phyloP scores from a whole-genome alignment of 1,284 basidiomycete genomes.

The Neotropicomus parvogracilis region DNA sequence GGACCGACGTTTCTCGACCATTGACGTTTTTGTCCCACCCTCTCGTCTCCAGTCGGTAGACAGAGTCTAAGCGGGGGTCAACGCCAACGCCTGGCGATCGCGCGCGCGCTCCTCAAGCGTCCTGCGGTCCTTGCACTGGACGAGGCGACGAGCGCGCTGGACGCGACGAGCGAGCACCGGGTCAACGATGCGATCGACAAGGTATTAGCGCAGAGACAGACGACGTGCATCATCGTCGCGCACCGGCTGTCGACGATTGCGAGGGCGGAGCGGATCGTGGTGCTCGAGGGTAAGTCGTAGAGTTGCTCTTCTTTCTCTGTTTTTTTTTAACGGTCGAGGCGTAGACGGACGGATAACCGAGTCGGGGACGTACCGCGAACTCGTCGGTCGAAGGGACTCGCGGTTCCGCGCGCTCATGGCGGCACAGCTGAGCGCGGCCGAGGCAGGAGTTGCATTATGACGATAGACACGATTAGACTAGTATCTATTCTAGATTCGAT shows the following conservation, averaged over 20 bases:
- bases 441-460: conserved; percentile 14
- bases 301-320: too few species aligned
- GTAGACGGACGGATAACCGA: conserved; percentile 79
- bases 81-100: conserved; percentile 73
- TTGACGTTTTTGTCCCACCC: neutral
- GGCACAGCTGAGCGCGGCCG: conserved; percentile 68
- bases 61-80: conserved; percentile 74
- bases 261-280: conserved; percentile 79
- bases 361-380: conserved; percentile 76
- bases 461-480: conserved; percentile 12
- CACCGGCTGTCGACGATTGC: conserved; percentile 85
- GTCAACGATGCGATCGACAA: conserved; percentile 89
- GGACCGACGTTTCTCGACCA: too few species aligned
- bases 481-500: neutral
- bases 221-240: conserved; percentile 87
- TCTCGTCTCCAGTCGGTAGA: conserved; percentile 55
- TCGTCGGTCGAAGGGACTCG: conserved; percentile 66
- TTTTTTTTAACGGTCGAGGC: neutral
- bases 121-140: conserved; percentile 80
- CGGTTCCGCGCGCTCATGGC: conserved; percentile 84
- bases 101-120: conserved; percentile 80
- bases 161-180: conserved; percentile 84
- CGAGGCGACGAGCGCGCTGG: conserved; percentile 82
- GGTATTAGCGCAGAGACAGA: conserved; percentile 71
- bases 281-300: conserved; percentile 84